phyloP scores from a whole-genome alignment of 768 basidiomycete species.

The Trametes villosa region DNA sequence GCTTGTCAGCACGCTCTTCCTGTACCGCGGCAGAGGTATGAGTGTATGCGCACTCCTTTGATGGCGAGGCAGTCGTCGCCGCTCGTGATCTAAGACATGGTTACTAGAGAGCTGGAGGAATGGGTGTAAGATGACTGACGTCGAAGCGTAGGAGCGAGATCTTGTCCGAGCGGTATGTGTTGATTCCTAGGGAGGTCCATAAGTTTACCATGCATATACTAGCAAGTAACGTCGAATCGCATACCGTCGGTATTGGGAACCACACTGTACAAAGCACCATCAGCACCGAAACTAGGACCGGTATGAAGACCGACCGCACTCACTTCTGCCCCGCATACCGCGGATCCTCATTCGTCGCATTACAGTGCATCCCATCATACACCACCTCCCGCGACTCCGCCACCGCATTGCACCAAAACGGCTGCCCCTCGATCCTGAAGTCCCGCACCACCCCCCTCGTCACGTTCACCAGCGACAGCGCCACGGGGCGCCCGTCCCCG shows the following conservation, averaged over 20 bases:
- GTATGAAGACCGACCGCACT: conserved; percentile 18
- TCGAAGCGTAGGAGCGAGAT: conserved; percentile 61
- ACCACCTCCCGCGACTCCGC: conserved; percentile 52
- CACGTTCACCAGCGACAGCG: conserved; percentile 54
- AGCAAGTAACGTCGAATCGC: background rate
- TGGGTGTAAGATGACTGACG: conserved; percentile 18
- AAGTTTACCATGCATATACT: background rate
- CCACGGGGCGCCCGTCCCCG: conserved; percentile 62
- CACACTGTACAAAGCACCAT: conserved; percentile 37
- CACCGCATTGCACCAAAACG: conserved; percentile 65
- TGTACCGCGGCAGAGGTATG: background rate
- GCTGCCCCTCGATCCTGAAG: conserved; percentile 58
- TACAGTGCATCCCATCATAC: conserved; percentile 62
- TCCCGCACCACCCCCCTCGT: conserved; percentile 47
- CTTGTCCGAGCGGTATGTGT: conserved; percentile 56
- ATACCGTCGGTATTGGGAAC: conserved; percentile 65
- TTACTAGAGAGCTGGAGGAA: background rate
- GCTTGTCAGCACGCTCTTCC: too few species aligned
- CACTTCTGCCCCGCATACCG: conserved; percentile 54
- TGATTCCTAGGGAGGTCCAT: conserved; percentile 44
- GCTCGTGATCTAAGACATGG: conserved; percentile 45
- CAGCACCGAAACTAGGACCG: background rate
- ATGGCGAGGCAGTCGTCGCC: conserved; percentile 67
- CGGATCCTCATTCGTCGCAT: conserved; percentile 61
- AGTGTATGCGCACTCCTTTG: conserved; percentile 50